Percentiles rank a stretch among this genome's conserved stretches.
phyloP scores from a whole-genome alignment of 129 eudicot genomes.

The Flaveria bidentis region DNA sequence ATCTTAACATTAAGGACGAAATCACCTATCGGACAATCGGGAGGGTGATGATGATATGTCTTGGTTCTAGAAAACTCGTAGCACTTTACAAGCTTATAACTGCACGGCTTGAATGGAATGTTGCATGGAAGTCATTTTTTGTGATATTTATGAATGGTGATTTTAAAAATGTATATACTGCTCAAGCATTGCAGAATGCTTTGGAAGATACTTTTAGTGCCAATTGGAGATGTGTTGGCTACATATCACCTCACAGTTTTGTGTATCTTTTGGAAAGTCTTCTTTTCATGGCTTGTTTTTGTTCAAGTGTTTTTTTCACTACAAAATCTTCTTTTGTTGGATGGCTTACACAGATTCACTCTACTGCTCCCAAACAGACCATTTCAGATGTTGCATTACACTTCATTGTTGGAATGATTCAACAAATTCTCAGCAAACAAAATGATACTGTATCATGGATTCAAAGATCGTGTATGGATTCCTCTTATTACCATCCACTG shows the following conservation, averaged over 20 bases:
- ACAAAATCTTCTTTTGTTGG: conserved; percentile 59
- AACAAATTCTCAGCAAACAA: conserved; percentile 26
- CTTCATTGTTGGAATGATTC: conserved; percentile 23
- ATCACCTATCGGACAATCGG: conserved; percentile 50
- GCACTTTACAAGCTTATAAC: conserved; percentile 12
- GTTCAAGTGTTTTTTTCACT: conserved; percentile 32
- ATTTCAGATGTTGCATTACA: background rate
- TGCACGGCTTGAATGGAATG: conserved; percentile 1
- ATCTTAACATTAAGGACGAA: conserved; percentile 16
- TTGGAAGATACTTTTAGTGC: conserved; percentile 44
- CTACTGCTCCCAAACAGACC: background rate
- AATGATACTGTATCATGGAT: conserved; percentile 46
- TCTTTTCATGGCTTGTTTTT: conserved; percentile 36
- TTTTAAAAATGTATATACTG: background rate
- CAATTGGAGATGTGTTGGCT: conserved; percentile 42
- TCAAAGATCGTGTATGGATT: conserved; percentile 5
- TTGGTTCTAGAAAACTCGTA: conserved; percentile 42
- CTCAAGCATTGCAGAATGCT: conserved; percentile 29
- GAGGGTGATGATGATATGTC: conserved; percentile 43
- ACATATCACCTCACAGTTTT: conserved; percentile 62
- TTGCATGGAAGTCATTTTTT: conserved; percentile 42
- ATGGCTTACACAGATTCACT: conserved; percentile 34
- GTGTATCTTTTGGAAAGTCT: conserved; percentile 58
- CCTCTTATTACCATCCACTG: conserved; percentile 29
- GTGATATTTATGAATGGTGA: conserved; percentile 13